phyloP scores from a whole-genome alignment of 495 filamentous ascomycete genomes.

The Hypoxylon fragiforme region DNA sequence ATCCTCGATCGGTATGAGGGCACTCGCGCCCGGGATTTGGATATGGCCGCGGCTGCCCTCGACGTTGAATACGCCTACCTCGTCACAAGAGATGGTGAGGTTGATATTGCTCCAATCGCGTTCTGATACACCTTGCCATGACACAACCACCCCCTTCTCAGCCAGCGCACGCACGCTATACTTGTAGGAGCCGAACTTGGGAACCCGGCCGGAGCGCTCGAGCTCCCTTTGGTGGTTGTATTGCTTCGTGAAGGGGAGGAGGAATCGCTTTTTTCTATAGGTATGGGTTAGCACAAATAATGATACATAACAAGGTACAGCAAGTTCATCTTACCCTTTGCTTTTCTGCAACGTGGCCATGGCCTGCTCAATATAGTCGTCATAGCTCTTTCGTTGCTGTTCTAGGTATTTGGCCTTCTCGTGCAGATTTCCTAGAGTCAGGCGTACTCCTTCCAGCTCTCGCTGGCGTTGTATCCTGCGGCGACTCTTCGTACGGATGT shows the following conservation, averaged over 20 bases:
- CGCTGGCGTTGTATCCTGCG: conserved; percentile 85
- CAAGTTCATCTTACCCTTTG: conserved; percentile 67
- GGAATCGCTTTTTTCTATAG: conserved; percentile 79
- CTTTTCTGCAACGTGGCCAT: conserved; percentile 99
- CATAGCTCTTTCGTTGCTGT: conserved; percentile 93
- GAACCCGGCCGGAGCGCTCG: conserved; percentile 83
- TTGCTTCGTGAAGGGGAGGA: conserved; percentile 97
- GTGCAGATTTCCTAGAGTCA: conserved; percentile 81
- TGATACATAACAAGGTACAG: not conserved
- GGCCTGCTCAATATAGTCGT: conserved; percentile 98
- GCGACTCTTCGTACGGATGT: conserved; percentile 96
- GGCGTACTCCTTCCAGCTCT: conserved; percentile 84
- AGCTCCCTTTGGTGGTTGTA: conserved; percentile 98
- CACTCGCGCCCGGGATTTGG: conserved; percentile 92
- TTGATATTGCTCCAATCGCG: conserved; percentile 90
- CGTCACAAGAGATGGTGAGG: conserved; percentile 89
- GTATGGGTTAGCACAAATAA: conserved; percentile 8
- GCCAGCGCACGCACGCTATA: conserved; percentile 86
- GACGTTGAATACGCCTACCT: conserved; percentile 90
- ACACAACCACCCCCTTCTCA: conserved; percentile 90
- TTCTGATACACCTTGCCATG: conserved; percentile 81
- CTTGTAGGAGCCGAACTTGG: conserved; percentile 97
- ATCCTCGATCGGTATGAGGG: conserved; percentile 88
- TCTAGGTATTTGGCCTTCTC: conserved; percentile 93
- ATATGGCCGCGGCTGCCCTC: conserved; percentile 92